These are phyloP conservation scores for Dacryopinax primogenitus DNA, from an alignment of 768 basidiomycete genomes.

Conservation along the genomic window DNA sequence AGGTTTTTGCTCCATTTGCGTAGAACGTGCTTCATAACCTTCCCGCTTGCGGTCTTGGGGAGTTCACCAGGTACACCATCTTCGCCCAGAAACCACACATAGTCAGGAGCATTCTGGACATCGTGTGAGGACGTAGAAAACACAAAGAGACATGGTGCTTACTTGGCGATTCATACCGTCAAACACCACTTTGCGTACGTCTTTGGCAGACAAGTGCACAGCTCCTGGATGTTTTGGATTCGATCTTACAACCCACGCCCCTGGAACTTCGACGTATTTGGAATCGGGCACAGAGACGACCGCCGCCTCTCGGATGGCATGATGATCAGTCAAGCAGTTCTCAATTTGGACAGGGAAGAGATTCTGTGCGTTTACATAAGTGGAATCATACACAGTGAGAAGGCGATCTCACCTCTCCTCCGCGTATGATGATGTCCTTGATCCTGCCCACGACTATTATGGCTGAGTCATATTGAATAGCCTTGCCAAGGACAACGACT, in stretches of 20 bases:
- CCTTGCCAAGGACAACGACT: not conserved
- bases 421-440: conserved; percentile 80
- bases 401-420: conserved; percentile 48
- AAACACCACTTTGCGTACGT: conserved; percentile 42
- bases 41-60: conserved; percentile 79
- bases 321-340: conserved; percentile 48
- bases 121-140: not conserved
- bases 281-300: conserved; percentile 57
- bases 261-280: conserved; percentile 65
- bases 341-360: conserved; percentile 78
- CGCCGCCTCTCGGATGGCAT: conserved; percentile 54
- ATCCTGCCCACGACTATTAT: conserved; percentile 58
- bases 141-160: conserved; percentile 14
- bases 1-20: conserved; percentile 39
- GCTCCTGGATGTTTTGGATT: conserved; percentile 24
- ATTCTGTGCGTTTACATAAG: conserved; percentile 35
- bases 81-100: conserved; percentile 75
- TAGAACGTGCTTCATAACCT: conserved; percentile 71
- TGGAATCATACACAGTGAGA: not conserved
- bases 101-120: conserved; percentile 56
- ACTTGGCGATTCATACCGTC: conserved; percentile 70
- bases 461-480: not conserved
- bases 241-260: conserved; percentile 54
- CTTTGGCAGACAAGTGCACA: conserved; percentile 33
- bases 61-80: conserved; percentile 45